These are phyloP conservation scores for Cardamine chenopodiifolia DNA, from an alignment of 345 rosid species.

Conservation along the genomic window DNA sequence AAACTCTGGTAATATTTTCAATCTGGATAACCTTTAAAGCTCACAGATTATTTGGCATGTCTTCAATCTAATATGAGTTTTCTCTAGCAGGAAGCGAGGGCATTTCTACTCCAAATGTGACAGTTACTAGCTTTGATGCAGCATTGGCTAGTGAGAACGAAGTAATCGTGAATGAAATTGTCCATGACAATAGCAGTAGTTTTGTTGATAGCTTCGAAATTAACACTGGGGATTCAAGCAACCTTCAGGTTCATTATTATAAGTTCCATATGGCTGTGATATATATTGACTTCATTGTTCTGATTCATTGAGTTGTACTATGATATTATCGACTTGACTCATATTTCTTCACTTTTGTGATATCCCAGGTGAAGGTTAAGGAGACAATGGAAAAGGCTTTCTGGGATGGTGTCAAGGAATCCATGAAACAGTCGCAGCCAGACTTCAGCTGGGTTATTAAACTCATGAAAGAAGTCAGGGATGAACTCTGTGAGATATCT, in stretches of 20 bases:
- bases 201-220: slow-evolving; percentile 51
- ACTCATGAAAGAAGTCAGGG: slow-evolving; percentile 87
- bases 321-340: background rate
- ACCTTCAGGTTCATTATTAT: slow-evolving; percentile 60
- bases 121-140: slow-evolving; percentile 37
- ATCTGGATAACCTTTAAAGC: slow-evolving; percentile 23
- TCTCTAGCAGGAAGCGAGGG: slow-evolving; percentile 27
- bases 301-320: background rate
- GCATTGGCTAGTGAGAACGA: slow-evolving; percentile 67
- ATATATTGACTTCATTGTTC: background rate
- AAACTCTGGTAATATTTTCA: slow-evolving; percentile 31
- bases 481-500: slow-evolving; percentile 83
- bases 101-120: slow-evolving; percentile 26
- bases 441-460: slow-evolving; percentile 67
- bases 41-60: slow-evolving; percentile 3
- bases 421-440: slow-evolving; percentile 62
- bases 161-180: slow-evolving; percentile 75
- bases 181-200: slow-evolving; percentile 59
- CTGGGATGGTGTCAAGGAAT: slow-evolving; percentile 84
- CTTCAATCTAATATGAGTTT: slow-evolving; percentile 22
- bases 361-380: slow-evolving; percentile 63
- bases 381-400: slow-evolving; percentile 84
- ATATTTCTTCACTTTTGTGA: background rate
- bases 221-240: slow-evolving; percentile 46
- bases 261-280: background rate